phyloP scores from a whole-genome alignment of 805 yeast genomes.

The Saturnispora silvae region DNA sequence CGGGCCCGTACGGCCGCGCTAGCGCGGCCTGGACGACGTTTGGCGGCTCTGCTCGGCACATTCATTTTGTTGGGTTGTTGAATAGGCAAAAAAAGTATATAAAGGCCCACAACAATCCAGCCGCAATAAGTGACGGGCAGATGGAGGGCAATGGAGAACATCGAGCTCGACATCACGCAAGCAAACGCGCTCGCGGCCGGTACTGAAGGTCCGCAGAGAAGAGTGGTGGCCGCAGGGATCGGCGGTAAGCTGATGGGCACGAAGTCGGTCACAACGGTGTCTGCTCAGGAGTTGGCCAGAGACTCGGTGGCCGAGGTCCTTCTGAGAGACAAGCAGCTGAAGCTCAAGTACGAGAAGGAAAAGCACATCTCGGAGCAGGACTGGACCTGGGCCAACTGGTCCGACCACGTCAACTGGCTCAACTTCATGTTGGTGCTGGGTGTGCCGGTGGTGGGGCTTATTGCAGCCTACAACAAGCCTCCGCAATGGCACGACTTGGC shows the following conservation, averaged over 20 bases:
- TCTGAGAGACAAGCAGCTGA: slow-evolving; percentile 34
- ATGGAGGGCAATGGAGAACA: no score
- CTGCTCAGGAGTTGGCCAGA: slow-evolving; percentile 50
- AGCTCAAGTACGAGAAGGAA: slow-evolving; percentile 29
- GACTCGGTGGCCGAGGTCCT: slow-evolving; percentile 40
- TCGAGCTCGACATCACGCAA: slow-evolving; percentile 52
- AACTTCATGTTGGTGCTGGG: slow-evolving; percentile 54
- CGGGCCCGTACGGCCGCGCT: no score
- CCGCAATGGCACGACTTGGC: slow-evolving; percentile 37
- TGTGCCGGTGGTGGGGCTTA: slow-evolving; percentile 47
- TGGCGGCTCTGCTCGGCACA: no score
- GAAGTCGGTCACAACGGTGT: slow-evolving; percentile 54
- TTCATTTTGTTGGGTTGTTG: no score
- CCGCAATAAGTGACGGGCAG: no score
- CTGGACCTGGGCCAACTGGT: slow-evolving; percentile 67
- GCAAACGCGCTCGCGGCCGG: slow-evolving; percentile 81
- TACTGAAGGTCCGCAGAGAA: slow-evolving; percentile 53
- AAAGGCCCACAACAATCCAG: no score
- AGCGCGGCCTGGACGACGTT: no score
- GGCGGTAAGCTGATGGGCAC: slow-evolving; percentile 79
- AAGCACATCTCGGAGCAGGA: slow-evolving; percentile 69
- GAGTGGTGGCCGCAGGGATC: slow-evolving; percentile 69
- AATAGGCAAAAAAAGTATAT: no score
- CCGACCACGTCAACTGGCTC: slow-evolving; percentile 69
- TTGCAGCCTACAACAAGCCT: slow-evolving; percentile 34